Conservation (phyloP, 306 rosid genomes). For the Lupinus albus region DNA sequence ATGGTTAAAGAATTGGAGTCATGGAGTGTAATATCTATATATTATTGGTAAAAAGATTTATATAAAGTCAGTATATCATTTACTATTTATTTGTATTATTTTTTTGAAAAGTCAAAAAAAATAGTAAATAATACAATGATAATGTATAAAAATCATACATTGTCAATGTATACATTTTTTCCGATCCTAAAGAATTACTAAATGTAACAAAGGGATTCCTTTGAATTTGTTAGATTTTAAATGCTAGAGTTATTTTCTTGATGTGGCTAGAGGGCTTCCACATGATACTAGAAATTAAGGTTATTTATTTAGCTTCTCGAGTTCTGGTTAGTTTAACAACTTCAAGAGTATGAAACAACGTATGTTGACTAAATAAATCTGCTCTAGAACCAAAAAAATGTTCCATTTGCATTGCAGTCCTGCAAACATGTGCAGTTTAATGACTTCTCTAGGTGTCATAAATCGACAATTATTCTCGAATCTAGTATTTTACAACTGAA, state of each 20-base stretch:
- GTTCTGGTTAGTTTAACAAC: constrained; percentile 28
- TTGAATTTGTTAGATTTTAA: constrained; percentile 15
- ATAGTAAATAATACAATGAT: too few relatives aligned
- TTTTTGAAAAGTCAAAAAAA: too few relatives aligned
- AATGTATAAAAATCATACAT: too few relatives aligned
- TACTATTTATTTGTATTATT: too few relatives aligned
- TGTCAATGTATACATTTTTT: too few relatives aligned
- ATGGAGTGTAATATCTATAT: too few relatives aligned
- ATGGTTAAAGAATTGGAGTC: constrained; percentile 12
- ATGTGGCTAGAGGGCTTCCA: constrained; percentile 28
- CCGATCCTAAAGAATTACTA: constrained; percentile 13
- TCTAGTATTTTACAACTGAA: neutral
- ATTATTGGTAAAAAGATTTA: too few relatives aligned
- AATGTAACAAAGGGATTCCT: constrained; percentile 9
- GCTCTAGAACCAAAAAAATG: constrained; percentile 4
- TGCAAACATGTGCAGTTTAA: neutral
- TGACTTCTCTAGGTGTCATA: constrained; percentile 33
- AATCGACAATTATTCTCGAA: neutral
- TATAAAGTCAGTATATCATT: too few relatives aligned
- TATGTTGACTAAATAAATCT: constrained; percentile 34
- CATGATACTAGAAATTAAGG: constrained; percentile 14
- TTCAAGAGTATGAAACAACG: constrained; percentile 25
- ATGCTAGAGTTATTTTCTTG: constrained; percentile 25
- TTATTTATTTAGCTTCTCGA: constrained; percentile 21
- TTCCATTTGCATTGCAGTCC: constrained; percentile 36